Evolutionary conservation across 768 basidiomycete species (phyloP), one percentile per base, ranked within the genome.

Genomic region (Tricholoma saponaceum): DNA sequence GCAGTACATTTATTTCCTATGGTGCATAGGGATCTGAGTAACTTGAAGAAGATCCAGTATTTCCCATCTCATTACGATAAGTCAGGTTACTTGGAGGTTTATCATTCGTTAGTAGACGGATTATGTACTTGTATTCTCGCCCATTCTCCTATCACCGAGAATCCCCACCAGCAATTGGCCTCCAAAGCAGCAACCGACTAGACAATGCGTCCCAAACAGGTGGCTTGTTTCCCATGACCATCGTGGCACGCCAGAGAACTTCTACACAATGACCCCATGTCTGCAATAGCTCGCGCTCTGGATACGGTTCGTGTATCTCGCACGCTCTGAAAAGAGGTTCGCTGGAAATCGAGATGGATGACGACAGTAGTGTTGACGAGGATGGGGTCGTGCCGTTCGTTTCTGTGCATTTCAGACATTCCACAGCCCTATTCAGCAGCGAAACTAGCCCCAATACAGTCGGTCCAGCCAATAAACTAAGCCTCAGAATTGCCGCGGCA

Each of bases 201-300:
- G 81, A 85, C 56, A 90, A 64, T n/a, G 67, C 67, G 56, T 77
- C 78, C 86, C 87, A 88, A 13, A 72, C 67, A 13, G 46, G 49
- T 1, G 62, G 37, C 18, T 65, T 72, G 18, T 63, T 57, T 1
- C 68, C 58, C 5, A 72, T 53, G 1, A 64, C 59, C 83, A 86
- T 85, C 18, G 76, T 65, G 0, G 74, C 75, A 47, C 75, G 72
- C 85, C 86, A 87, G 10, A 92, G 76, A 20, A 65, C 65, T 62
- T 86, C 83, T 1, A 87, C 78, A 18, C 70, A 71, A 20, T 65
- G 64, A 0, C 84, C 83, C 84, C 85, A 88, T 1, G 67, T 54
- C 22, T 66, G 58, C 20, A 80, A 64, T 5, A 72, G 52, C 58
- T 74, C 64, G 16, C 63, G 54, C 22, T 57, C 32, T n/a, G 56